Evolutionary conservation across 305 asterid species (phyloP).

Genomic region (Fraxinus nigra): DNA sequence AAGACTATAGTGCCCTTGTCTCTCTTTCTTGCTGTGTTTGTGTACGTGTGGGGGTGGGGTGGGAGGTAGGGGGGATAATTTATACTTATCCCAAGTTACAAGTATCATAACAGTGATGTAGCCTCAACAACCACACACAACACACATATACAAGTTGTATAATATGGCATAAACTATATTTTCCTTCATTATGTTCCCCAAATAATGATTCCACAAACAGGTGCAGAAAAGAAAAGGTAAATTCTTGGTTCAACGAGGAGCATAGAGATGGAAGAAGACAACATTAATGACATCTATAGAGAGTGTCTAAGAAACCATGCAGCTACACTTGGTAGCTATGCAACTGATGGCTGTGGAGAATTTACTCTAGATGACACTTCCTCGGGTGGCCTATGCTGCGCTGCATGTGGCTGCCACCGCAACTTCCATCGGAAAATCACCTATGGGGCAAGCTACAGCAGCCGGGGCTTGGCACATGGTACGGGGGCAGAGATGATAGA

Average conservation of each 20-base stretch:
- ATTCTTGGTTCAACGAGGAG: not conserved
- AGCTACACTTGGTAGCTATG: conserved; percentile 71
- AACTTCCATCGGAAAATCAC: conserved; percentile 57
- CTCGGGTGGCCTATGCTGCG: conserved; percentile 35
- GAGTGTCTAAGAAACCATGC: conserved; percentile 72
- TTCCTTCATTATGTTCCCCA: not conserved
- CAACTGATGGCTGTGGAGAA: conserved; percentile 77
- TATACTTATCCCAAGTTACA: not conserved
- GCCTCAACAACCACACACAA: not conserved
- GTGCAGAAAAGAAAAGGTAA: not conserved
- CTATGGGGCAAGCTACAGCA: not conserved
- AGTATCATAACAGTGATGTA: not conserved
- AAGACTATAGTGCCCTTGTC: not conserved
- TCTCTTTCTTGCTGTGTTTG: not conserved
- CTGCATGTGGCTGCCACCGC: conserved; percentile 75
- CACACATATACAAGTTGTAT: not conserved
- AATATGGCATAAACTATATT: not conserved
- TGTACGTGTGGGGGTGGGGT: not conserved
- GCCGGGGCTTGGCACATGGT: not conserved
- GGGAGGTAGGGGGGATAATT: not conserved
- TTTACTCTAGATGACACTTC: conserved; percentile 35
- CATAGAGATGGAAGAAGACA: conserved; percentile 37
- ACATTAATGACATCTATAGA: conserved; percentile 34
- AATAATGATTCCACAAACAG: not conserved
- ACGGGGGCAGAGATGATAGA: conserved; percentile 18